Evolutionary conservation across 208 protist genomes (phyloP).

Genomic region (Wallacemonas collosoma): DNA sequence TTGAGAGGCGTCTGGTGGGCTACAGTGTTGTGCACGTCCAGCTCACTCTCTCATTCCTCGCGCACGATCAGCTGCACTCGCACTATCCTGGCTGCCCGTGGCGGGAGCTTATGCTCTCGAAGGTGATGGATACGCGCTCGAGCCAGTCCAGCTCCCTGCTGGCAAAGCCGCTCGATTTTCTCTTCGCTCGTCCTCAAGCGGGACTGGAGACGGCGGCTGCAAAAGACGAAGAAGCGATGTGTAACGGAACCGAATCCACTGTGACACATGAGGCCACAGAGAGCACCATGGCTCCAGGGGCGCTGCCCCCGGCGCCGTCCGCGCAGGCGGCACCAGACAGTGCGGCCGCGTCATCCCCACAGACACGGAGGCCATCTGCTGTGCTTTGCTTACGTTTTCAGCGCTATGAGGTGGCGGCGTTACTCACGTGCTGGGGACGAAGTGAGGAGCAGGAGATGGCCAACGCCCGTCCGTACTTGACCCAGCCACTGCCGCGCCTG

Average conservation of each 20-base stretch:
- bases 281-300: no score
- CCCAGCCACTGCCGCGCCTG: slow-evolving; percentile 35
- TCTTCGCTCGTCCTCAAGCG: not conserved
- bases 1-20: not conserved
- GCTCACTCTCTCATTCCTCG: not conserved
- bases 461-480: slow-evolving; percentile 31
- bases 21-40: not conserved
- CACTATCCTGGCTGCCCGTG: slow-evolving; percentile 30
- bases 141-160: slow-evolving; percentile 1
- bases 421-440: slow-evolving; percentile 51
- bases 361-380: not conserved
- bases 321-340: no score
- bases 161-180: slow-evolving; percentile 1
- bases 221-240: not conserved
- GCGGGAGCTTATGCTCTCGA: slow-evolving; percentile 16
- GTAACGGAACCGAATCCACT: not conserved
- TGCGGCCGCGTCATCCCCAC: no score
- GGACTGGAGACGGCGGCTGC: not conserved
- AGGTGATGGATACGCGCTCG: slow-evolving; percentile 13
- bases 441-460: slow-evolving; percentile 45
- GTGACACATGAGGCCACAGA: no score
- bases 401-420: slow-evolving; percentile 44
- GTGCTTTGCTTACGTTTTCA: slow-evolving; percentile 38
- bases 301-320: no score
- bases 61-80: slow-evolving; percentile 3